Evolutionary conservation across 1,139 yeast species (phyloP).

Genomic region (Saccharomyces uvarum): DNA sequence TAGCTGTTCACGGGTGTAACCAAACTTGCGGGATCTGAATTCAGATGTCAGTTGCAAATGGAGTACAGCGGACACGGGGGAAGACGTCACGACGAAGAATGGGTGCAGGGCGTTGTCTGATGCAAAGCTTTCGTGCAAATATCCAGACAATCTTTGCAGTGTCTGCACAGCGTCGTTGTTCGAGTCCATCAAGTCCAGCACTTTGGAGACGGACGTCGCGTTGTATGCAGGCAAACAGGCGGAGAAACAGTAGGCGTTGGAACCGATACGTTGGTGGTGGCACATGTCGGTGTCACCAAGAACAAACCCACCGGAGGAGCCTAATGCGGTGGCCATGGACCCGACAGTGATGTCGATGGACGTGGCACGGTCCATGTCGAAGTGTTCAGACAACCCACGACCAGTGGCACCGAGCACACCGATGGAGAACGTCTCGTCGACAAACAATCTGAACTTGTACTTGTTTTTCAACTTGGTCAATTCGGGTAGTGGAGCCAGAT

Average conservation of each 20-base stretch:
- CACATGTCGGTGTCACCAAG: conserved; percentile 80
- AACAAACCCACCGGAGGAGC: conserved; percentile 93
- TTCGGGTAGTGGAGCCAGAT: conserved; percentile 62
- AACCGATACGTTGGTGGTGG: conserved; percentile 85
- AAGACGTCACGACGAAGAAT: conserved; percentile 48
- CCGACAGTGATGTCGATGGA: conserved; percentile 77
- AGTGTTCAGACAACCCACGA: conserved; percentile 72
- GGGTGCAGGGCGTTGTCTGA: conserved; percentile 31
- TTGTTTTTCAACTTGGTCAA: conserved; percentile 68
- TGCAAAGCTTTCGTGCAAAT: conserved; percentile 35
- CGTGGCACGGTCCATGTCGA: conserved; percentile 50
- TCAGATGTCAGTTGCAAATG: conserved; percentile 49
- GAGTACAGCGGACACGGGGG: conserved; percentile 55
- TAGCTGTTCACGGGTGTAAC: conserved; percentile 25
- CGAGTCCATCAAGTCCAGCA: conserved; percentile 41
- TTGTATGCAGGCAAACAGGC: conserved; percentile 93
- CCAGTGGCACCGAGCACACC: conserved; percentile 85
- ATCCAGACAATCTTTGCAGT: conserved; percentile 35
- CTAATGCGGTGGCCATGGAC: conserved; percentile 72
- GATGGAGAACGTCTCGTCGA: conserved; percentile 81
- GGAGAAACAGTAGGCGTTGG: conserved; percentile 84
- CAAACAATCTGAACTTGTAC: conserved; percentile 74
- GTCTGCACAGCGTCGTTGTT: conserved; percentile 31
- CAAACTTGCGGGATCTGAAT: conserved; percentile 28
- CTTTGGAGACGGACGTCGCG: conserved; percentile 63